These are phyloP conservation scores for Hirschfeldia incana DNA, from an alignment of 345 rosid genomes.

Conservation along the genomic window DNA sequence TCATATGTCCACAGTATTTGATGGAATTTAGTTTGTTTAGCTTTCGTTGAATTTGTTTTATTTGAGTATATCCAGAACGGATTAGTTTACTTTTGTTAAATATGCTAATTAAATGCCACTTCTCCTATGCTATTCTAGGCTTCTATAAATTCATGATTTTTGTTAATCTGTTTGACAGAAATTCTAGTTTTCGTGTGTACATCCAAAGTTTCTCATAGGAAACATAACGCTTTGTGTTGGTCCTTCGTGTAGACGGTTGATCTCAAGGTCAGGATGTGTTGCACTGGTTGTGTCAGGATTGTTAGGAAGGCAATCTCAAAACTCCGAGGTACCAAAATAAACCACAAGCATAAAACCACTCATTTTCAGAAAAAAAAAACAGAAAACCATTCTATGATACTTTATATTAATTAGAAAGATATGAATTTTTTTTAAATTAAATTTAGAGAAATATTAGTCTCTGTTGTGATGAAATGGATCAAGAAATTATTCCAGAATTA, in stretches of 20 bases:
- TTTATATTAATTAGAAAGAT: neutral
- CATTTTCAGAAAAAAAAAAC: neutral
- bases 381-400: neutral
- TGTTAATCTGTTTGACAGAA: neutral
- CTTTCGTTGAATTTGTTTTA: neutral
- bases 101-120: neutral
- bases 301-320: constrained; percentile 82
- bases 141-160: neutral
- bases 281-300: constrained; percentile 89
- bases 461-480: neutral
- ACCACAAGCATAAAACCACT: neutral
- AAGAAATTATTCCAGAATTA: neutral
- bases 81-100: neutral
- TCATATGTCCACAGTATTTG: neutral
- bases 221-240: constrained; percentile 15
- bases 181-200: neutral
- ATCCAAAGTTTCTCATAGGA: constrained; percentile 10
- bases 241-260: constrained; percentile 65
- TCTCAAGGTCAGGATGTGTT: constrained; percentile 95
- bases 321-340: constrained; percentile 61
- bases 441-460: neutral
- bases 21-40: neutral
- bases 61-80: neutral
- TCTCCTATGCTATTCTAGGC: neutral
- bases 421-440: neutral